phyloP scores from a whole-genome alignment of 2,329 filamentous ascomycete genomes.

The Neofusicoccum laricinum region DNA sequence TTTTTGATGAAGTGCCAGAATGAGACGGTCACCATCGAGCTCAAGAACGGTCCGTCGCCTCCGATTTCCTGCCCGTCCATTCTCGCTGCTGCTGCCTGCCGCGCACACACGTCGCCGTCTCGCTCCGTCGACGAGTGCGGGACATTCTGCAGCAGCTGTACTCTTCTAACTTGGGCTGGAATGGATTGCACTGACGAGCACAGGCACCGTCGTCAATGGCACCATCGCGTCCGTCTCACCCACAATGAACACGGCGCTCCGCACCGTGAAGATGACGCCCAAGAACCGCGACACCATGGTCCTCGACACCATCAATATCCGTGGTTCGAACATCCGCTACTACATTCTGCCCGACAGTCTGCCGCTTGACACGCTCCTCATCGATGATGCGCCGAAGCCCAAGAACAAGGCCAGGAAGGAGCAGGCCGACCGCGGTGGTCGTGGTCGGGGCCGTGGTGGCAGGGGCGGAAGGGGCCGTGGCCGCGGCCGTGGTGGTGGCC shows the following conservation, averaged over 20 bases:
- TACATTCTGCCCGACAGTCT: conserved; percentile 95
- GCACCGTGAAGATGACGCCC: conserved; percentile 93
- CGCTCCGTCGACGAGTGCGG: too few species aligned
- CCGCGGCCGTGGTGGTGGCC: conserved; percentile 43
- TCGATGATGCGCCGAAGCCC: conserved; percentile 95
- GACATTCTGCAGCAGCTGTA: neutral
- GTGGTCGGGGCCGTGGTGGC: conserved; percentile 50
- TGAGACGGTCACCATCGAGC: conserved; percentile 96
- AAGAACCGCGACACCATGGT: conserved; percentile 83
- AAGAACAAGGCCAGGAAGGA: conserved; percentile 99
- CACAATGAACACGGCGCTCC: conserved; percentile 96
- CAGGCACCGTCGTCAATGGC: conserved; percentile 92
- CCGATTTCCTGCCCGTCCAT: neutral
- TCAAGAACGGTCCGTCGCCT: conserved; percentile 79
- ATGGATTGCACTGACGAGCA: neutral
- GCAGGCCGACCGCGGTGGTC: conserved; percentile 48
- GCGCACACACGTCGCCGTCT: too few species aligned
- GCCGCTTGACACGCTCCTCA: conserved; percentile 88
- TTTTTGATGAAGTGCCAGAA: conserved; percentile 99
- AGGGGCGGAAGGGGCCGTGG: conserved; percentile 44
- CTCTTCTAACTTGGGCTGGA: neutral
- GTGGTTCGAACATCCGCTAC: conserved; percentile 93
- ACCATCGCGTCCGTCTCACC: conserved; percentile 96
- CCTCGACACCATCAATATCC: conserved; percentile 94
- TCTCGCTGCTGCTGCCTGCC: neutral